Evolutionary conservation across 768 basidiomycete species (phyloP).

Genomic region (Kwoniella sp.): DNA sequence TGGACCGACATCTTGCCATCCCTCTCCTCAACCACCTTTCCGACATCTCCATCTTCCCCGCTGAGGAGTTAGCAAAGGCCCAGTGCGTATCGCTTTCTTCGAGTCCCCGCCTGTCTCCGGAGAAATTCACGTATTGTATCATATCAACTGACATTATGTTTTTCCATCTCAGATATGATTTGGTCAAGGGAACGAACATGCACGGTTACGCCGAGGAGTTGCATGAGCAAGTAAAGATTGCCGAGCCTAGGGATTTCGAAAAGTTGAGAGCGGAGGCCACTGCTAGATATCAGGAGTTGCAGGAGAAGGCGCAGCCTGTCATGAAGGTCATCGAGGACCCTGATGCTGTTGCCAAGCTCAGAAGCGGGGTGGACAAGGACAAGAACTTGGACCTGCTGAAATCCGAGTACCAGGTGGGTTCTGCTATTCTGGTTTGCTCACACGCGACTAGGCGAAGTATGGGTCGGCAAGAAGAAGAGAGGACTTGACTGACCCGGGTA

Average conservation of each 20-base stretch:
- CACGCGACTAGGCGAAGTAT: not conserved
- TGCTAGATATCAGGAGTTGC: conserved; percentile 77
- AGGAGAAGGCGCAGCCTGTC: conserved; percentile 88
- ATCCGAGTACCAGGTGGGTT: conserved; percentile 80
- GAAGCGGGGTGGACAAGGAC: conserved; percentile 81
- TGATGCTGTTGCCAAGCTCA: conserved; percentile 87
- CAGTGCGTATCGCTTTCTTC: conserved; percentile 58
- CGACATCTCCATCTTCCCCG: conserved; percentile 66
- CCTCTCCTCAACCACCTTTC: conserved; percentile 87
- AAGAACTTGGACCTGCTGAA: conserved; percentile 93
- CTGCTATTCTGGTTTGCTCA: not conserved
- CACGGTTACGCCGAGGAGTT: conserved; percentile 85
- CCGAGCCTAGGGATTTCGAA: conserved; percentile 65
- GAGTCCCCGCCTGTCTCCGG: no score
- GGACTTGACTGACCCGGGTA: not conserved
- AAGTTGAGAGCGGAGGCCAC: conserved; percentile 79
- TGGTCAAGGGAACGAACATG: conserved; percentile 97
- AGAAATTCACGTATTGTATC: no score
- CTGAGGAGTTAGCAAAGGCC: conserved; percentile 77
- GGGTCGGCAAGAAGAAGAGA: not conserved
- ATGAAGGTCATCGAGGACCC: conserved; percentile 95
- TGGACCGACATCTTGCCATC: conserved; percentile 92
- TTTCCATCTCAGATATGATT: conserved; percentile 66
- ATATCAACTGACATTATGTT: conserved; percentile 1
- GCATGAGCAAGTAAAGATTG: conserved; percentile 69